Base-by-base conservation (phyloP, 73 alveolate genomes). In the Symbiodinium natans region DNA sequence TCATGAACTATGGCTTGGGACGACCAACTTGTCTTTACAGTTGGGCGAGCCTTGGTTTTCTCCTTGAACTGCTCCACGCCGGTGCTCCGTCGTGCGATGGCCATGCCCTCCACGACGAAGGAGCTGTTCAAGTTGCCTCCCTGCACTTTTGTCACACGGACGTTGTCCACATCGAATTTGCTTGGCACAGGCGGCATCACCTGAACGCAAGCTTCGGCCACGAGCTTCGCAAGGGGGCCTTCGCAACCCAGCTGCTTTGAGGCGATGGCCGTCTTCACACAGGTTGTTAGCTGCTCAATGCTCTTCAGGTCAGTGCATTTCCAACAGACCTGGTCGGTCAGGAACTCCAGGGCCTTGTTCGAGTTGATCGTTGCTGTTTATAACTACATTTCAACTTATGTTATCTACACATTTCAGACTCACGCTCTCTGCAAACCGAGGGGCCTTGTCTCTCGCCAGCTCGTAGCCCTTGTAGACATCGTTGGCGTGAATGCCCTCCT, bases 401-500 rank as follows among this genome's bases (percentile, higher is more conserved):
- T n/a, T n/a, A n/a, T n/a, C n/a, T n/a, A n/a, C n/a, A n/a, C n/a
- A n/a, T n/a, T n/a, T n/a, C n/a, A n/a, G n/a, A n/a, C n/a, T n/a
- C n/a, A n/a, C n/a, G n/a, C n/a, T n/a, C n/a, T n/a, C n/a, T n/a
- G n/a, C n/a, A n/a, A 68, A n/a, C 38, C 15, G 7, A 7, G 86
- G 29, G 3, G 46, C 98, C 46, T 92, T 92, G 54, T 80, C 98
- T 29, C 92, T 74, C 10, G 98, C 98, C 25, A 92, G 98, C 98
- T 92, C 98, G 68, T 92, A 92, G 41, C 98, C 98, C 90, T 92
- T 63, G 71, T 19, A 36, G 54, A n/a, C 33, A 25, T 38, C 89
- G 68, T 74, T 92, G 82, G 98, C 98, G 38, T 92, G 98, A 74
- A 92, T 92, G 92, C 98, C 98, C 63, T 92, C 99, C 99, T 99